phyloP scores from a whole-genome alignment of 2,329 filamentous ascomycete genomes.

The Alternaria hordeiaustralica region DNA sequence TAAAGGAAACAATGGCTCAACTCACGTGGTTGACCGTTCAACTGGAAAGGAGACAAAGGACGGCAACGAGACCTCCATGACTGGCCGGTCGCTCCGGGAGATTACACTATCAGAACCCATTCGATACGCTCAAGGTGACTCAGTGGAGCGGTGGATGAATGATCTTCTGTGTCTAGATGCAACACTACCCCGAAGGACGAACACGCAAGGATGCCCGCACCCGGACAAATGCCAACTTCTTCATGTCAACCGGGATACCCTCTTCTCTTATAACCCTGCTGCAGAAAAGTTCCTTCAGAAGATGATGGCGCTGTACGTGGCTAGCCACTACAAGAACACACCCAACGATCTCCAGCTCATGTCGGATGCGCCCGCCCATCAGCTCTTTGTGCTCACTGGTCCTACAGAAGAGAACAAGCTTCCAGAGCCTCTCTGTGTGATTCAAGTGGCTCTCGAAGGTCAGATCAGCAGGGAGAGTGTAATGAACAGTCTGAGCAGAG shows the following conservation, averaged over 20 bases:
- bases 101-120: conserved; percentile 95
- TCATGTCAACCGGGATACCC: conserved; percentile 92
- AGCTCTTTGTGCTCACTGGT: conserved; percentile 91
- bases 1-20: conserved; percentile 59
- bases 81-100: conserved; percentile 83
- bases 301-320: conserved; percentile 97
- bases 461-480: conserved; percentile 94
- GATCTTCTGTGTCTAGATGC: conserved; percentile 91
- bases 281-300: conserved; percentile 97
- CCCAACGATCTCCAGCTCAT: conserved; percentile 98
- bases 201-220: conserved; percentile 81
- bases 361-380: conserved; percentile 96
- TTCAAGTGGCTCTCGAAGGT: conserved; percentile 93
- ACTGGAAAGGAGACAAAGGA: conserved; percentile 70
- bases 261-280: conserved; percentile 97
- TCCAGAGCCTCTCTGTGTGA: conserved; percentile 91
- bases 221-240: conserved; percentile 90
- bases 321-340: conserved; percentile 97
- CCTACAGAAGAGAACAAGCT: conserved; percentile 80
- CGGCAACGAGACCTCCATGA: conserved; percentile 40
- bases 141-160: conserved; percentile 96
- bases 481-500: conserved; percentile 84
- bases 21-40: conserved; percentile 75
- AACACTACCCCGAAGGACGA: conserved; percentile 78
- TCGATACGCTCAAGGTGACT: conserved; percentile 87